These are phyloP conservation scores for Parastagonospora avenae DNA, from an alignment of 2,329 filamentous ascomycete genomes.

Conservation along the genomic window DNA sequence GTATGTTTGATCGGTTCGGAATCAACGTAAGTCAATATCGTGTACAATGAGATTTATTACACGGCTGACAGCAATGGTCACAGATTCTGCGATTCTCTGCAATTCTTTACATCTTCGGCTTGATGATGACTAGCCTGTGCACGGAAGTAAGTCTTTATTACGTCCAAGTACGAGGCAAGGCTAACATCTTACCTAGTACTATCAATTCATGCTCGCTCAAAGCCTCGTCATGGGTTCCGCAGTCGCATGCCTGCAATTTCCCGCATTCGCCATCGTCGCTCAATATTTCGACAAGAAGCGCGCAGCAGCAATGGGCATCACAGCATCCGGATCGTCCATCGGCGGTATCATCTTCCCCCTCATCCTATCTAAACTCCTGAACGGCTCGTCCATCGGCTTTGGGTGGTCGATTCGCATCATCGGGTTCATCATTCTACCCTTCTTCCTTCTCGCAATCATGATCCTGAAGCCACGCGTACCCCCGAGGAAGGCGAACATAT, in stretches of 20 bases:
- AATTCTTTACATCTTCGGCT: conserved; percentile 60
- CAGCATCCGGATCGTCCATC: no score
- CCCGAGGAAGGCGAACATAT: conserved; percentile 42
- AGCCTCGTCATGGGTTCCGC: conserved; percentile 57
- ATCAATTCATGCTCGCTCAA: conserved; percentile 59
- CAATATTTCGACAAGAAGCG: conserved; percentile 34
- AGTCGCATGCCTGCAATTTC: conserved; percentile 55
- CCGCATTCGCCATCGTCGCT: conserved; percentile 48
- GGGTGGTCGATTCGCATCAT: conserved; percentile 63
- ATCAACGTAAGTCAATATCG: conserved; percentile 35
- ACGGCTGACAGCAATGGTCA: conserved; percentile 56
- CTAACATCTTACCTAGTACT: conserved; percentile 46
- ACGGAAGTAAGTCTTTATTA: conserved; percentile 12
- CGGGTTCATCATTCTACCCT: conserved; percentile 62
- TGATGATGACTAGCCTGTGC: conserved; percentile 66
- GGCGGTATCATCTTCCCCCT: conserved; percentile 64
- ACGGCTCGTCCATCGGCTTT: conserved; percentile 54
- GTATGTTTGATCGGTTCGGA: conserved; percentile 62
- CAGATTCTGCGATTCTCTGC: conserved; percentile 58
- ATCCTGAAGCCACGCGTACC: conserved; percentile 58
- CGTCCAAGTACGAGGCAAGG: no score
- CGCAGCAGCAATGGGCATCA: no score
- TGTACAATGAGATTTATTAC: neutral
- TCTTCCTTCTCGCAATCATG: conserved; percentile 56
- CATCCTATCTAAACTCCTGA: conserved; percentile 61